Evolutionary conservation across 1,284 basidiomycete genomes (phyloP).

Genomic region (Tilletiopsis washingtonensis): DNA sequence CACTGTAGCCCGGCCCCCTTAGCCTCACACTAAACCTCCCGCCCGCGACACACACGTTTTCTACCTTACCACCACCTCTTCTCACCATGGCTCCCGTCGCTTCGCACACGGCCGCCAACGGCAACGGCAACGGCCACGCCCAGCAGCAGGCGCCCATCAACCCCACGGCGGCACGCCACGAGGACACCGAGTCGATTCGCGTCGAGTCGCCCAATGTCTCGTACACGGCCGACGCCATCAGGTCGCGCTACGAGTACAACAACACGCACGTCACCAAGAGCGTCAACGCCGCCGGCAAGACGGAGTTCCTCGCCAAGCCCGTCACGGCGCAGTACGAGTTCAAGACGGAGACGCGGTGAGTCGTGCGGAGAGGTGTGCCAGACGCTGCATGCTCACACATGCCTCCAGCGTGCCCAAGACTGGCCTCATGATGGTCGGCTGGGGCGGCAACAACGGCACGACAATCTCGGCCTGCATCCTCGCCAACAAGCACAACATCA

Average conservation of each 20-base stretch:
- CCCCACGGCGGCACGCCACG: conserved; percentile 45
- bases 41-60: background rate
- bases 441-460: conserved; percentile 95
- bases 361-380: no score
- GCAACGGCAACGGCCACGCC: conserved; percentile 11
- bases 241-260: conserved; percentile 41
- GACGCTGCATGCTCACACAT: no score
- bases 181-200: conserved; percentile 38
- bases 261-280: conserved; percentile 44
- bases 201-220: conserved; percentile 43
- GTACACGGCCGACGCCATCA: conserved; percentile 40
- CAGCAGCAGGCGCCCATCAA: conserved; percentile 22
- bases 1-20: conserved; percentile 41
- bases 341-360: conserved; percentile 77
- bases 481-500: conserved; percentile 89
- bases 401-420: background rate
- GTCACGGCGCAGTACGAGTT: conserved; percentile 59
- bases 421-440: conserved; percentile 91
- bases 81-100: conserved; percentile 13
- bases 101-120: conserved; percentile 5
- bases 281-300: conserved; percentile 32
- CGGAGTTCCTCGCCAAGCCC: conserved; percentile 41
- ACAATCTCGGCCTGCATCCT: conserved; percentile 90
- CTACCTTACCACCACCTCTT: background rate
- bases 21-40: conserved; percentile 24